These are phyloP conservation scores for Corchorus olitorius DNA, from an alignment of 345 rosid species.

Conservation along the genomic window DNA sequence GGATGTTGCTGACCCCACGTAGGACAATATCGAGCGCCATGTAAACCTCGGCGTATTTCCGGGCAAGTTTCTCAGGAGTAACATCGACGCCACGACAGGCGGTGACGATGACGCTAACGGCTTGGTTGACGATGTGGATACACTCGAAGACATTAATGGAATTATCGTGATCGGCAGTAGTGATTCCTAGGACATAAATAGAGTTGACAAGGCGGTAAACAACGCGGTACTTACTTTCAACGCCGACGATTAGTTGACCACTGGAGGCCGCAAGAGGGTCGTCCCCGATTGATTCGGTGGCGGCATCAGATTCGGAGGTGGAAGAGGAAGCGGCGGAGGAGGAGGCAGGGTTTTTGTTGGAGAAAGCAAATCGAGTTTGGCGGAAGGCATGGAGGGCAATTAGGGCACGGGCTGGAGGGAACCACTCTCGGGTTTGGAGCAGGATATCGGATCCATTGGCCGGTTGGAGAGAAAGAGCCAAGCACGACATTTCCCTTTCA, in stretches of 20 bases:
- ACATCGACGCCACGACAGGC: constrained; percentile 99
- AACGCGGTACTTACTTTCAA: constrained; percentile 92
- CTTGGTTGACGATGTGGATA: constrained; percentile 92
- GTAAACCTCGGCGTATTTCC: constrained; percentile 93
- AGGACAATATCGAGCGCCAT: constrained; percentile 97
- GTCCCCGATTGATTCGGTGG: constrained; percentile 71
- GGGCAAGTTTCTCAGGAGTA: constrained; percentile 89
- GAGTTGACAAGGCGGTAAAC: constrained; percentile 93
- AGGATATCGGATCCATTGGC: constrained; percentile 85
- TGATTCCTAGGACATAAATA: constrained; percentile 88
- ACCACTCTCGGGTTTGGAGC: constrained; percentile 93
- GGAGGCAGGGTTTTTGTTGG: constrained; percentile 47
- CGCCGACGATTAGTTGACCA: constrained; percentile 96
- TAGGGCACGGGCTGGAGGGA: constrained; percentile 90
- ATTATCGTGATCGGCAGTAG: constrained; percentile 85
- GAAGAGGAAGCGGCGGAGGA: constrained; percentile 33
- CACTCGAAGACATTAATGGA: constrained; percentile 92
- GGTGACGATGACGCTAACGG: constrained; percentile 90
- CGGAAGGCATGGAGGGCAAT: constrained; percentile 95
- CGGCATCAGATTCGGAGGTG: constrained; percentile 46
- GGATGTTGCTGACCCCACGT: constrained; percentile 85
- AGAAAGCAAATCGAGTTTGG: constrained; percentile 76
- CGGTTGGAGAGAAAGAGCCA: constrained; percentile 90
- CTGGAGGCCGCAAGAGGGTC: constrained; percentile 96
- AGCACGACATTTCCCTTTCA: constrained; percentile 59